These are phyloP conservation scores for Dalbergia cochinchinensis DNA, from an alignment of 306 rosid genomes.

Conservation along the genomic window DNA sequence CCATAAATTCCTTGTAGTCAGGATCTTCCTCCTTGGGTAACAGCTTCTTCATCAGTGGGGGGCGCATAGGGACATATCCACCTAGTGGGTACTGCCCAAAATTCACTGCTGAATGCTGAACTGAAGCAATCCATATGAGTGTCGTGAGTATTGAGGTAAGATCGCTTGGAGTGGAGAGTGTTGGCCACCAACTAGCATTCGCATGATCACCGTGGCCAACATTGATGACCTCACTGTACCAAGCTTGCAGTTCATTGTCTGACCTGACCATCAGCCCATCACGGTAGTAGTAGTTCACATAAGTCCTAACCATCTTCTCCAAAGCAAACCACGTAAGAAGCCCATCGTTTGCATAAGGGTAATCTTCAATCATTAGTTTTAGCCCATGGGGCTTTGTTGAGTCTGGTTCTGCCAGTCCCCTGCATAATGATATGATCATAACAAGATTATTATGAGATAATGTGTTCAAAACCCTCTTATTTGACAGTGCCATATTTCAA, in stretches of 20 bases:
- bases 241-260: slow-evolving; percentile 67
- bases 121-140: slow-evolving; percentile 48
- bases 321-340: slow-evolving; percentile 77
- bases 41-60: slow-evolving; percentile 70
- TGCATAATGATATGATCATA: slow-evolving; percentile 29
- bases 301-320: slow-evolving; percentile 69
- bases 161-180: slow-evolving; percentile 37
- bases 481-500: neutral
- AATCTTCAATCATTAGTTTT: slow-evolving; percentile 71
- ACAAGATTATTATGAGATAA: neutral
- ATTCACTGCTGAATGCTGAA: slow-evolving; percentile 54
- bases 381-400: slow-evolving; percentile 76
- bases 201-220: slow-evolving; percentile 75
- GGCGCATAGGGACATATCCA: slow-evolving; percentile 82
- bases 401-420: slow-evolving; percentile 84
- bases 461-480: neutral
- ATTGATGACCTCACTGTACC: slow-evolving; percentile 74
- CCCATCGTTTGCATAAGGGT: slow-evolving; percentile 87
- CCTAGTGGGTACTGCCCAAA: slow-evolving; percentile 55
- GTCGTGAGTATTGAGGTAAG: slow-evolving; percentile 49
- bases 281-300: slow-evolving; percentile 69
- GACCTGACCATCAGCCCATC: slow-evolving; percentile 39
- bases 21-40: slow-evolving; percentile 63
- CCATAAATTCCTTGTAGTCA: slow-evolving; percentile 35
- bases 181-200: slow-evolving; percentile 81